Evolutionary conservation across 2,329 filamentous ascomycete genomes (phyloP), one percentile per base, ranked within the genome.

Genomic region (Thielaviopsis ethacetica): DNA sequence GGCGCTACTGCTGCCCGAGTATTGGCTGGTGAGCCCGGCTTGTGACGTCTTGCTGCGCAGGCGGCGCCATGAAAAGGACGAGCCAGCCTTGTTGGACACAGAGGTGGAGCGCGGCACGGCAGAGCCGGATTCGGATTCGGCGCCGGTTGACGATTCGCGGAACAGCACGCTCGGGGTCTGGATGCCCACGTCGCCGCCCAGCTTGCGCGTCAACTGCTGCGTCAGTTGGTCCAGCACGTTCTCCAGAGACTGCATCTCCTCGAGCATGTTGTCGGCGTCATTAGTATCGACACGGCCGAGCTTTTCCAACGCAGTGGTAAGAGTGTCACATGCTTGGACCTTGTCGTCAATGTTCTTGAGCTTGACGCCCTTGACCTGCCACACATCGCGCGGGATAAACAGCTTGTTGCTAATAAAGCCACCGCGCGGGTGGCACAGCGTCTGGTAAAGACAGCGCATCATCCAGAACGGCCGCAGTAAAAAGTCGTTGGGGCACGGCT

Each of bases 401-500:
- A 98, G 78, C 65, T 90, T 91, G 22, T 84, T 91, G 57, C 91
- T 95, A 21, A 98, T 68, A 68, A 96, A 98, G 17, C 91, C 93
- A 44, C 93, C 93, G 24, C 89, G 83, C 2, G 91, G 89, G 67
- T 98, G 91, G 19, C 85, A 86, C 52, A 98, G 82, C 0, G 91
- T 95, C 69, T 96, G 89, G 68, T 93, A 95, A 26, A 98, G 77
- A 62, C 87, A 91, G 58, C 93, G 84, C 88, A 98, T 95, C 52
- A 98, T 76, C 93, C 93, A 98, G 70, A 96, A 98, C 1, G 93
- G 94, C 21, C 93, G 84, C n/a, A 97, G 77, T 66, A 96, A 78
- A 61, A 85, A 84, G 49, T 94, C 89, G 41, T 86, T 88, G 0
- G 93, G 93, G 68, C 94, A 98, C 2, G 93, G 87, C 67, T 98